These are phyloP conservation scores for Ceratocystis alfenasii DNA, from an alignment of 2,329 filamentous ascomycete species.

Conservation along the genomic window DNA sequence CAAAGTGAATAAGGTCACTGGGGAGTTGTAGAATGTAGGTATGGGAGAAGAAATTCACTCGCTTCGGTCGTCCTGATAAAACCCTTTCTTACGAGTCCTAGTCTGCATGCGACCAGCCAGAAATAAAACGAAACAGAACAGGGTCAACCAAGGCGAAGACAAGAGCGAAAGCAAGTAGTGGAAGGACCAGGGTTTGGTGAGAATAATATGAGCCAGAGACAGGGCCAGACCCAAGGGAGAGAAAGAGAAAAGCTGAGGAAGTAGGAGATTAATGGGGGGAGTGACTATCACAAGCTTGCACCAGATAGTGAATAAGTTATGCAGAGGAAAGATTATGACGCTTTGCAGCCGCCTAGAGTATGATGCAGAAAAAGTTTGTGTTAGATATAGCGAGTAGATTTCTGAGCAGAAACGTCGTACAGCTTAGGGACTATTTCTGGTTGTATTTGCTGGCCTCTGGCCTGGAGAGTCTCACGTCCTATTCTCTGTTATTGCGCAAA, in stretches of 20 bases:
- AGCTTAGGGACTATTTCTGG: not conserved
- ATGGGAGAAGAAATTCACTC: slow-evolving; percentile 5
- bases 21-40: not conserved
- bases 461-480: not conserved
- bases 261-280: not conserved
- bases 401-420: not conserved
- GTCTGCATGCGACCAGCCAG: slow-evolving; percentile 2
- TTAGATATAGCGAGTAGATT: not conserved
- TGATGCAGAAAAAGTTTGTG: not conserved
- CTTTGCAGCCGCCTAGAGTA: not conserved
- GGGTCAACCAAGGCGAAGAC: not conserved
- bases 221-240: not conserved
- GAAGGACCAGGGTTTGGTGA: not conserved
- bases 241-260: not conserved
- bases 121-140: slow-evolving; percentile 8
- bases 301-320: not conserved
- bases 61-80: not conserved
- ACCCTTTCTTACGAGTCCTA: not conserved
- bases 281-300: slow-evolving; percentile 6
- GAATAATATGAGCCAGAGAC: not conserved
- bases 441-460: not conserved
- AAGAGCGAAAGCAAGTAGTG: not conserved
- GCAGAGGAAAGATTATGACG: not conserved
- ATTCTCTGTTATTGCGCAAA: not conserved
- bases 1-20: not conserved